Evolutionary conservation across 2,329 filamentous ascomycete species (phyloP), one percentile per base, ranked within the genome.

Genomic region (Aspergillus tamarii): DNA sequence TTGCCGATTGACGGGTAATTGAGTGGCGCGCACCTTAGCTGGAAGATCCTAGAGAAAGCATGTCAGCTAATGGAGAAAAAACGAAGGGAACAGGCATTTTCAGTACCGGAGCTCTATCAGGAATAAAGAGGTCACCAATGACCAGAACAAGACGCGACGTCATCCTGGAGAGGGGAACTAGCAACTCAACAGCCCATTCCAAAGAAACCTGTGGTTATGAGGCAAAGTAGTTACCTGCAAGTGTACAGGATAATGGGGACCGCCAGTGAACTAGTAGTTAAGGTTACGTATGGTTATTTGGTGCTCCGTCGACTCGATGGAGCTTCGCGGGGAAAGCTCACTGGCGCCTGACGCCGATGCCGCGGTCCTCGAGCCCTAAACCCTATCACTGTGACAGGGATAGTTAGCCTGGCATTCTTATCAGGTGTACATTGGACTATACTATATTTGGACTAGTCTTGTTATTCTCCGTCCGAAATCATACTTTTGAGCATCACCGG

Each of bases 81-180:
- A 67, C 60, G 64, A 64, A 55, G 50, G 62, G 16, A n/a, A 41
- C 57, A 59, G 59, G 54, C 28, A 34, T 21, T 10, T 21, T 53
- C 45, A 77, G 71, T 77, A 87, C 93, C 68, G 95, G 89, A 72
- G 93, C 93, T 77, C 93, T 87, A 80, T 97, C 93, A 73, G 93
- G 93, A 81, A 97, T 96, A 83, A 96, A 93, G 60, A 97, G 88
- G 83, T 97, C 93, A 78, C 93, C 93, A 72, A 97, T 92, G 76
- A 95, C 92, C 76, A 97, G 87, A 76, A 96, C 93, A 70, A 97
- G 86, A 81, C 94, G 92, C 68, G 93, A 92, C 83, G 94, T 93
- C 84, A 88, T 90, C 59, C 61, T 76, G 73, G 62, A 70, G 61
- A 63, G 62, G 52, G 46, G 55, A 67, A 65, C 54, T 63, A 52